Conservation (phyloP, 345 rosid genomes). For the Salix udensis region DNA sequence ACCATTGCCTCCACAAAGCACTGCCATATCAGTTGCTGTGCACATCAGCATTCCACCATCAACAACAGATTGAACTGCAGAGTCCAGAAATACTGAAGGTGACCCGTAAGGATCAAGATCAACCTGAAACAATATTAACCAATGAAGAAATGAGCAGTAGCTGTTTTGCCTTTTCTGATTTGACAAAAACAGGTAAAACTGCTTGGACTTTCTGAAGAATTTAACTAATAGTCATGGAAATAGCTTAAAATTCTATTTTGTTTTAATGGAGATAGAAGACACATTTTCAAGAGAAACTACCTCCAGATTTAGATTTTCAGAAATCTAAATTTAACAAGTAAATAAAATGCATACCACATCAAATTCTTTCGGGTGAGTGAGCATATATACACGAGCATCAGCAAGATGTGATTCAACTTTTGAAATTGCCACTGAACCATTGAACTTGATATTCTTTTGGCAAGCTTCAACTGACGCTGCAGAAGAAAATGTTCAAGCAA, state of each 20-base stretch:
- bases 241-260: background rate
- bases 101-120: constrained; percentile 99
- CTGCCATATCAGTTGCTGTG: constrained; percentile 99
- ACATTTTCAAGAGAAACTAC: background rate
- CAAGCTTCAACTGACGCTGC: constrained; percentile 91
- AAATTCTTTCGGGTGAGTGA: constrained; percentile 87
- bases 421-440: constrained; percentile 75
- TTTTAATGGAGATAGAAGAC: background rate
- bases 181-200: background rate
- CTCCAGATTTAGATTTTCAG: too few relatives aligned
- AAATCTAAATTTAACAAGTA: background rate
- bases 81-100: constrained; percentile 91
- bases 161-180: background rate
- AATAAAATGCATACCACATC: constrained; percentile 61
- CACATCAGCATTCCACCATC: constrained; percentile 98
- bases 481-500: constrained; percentile 8
- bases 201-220: background rate
- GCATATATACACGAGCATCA: constrained; percentile 97
- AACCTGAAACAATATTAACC: constrained; percentile 53
- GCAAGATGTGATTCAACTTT: constrained; percentile 92
- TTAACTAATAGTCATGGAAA: background rate
- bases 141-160: constrained; percentile 8
- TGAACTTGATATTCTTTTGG: constrained; percentile 83
- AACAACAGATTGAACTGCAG: constrained; percentile 88
- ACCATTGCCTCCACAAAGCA: constrained; percentile 94